phyloP scores from a whole-genome alignment of 352 stramenopile genomes.

The Saprolegnia parasitica region DNA sequence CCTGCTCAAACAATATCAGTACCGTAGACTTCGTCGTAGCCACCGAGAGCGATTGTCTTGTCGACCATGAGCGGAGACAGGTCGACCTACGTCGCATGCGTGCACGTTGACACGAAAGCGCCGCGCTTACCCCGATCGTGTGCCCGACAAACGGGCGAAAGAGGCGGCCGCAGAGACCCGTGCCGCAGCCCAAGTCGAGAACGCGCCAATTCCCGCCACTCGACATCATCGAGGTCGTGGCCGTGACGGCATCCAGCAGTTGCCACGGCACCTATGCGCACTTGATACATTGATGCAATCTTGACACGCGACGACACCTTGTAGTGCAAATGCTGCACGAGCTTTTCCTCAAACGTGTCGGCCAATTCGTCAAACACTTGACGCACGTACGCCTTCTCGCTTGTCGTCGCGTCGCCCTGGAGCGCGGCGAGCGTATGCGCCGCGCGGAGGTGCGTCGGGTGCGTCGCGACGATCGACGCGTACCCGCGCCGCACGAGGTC shows the following conservation, averaged over 20 bases:
- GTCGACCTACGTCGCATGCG: slow-evolving; percentile 63
- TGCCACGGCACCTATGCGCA: slow-evolving; percentile 45
- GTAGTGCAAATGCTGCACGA: slow-evolving; percentile 74
- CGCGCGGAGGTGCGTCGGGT: slow-evolving; percentile 48
- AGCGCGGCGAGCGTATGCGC: slow-evolving; percentile 65
- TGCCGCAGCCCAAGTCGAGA: slow-evolving; percentile 70
- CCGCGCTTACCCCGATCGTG: slow-evolving; percentile 59
- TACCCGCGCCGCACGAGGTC: slow-evolving; percentile 50
- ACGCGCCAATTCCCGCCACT: slow-evolving; percentile 35
- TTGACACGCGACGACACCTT: slow-evolving; percentile 34
- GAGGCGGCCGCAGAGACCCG: slow-evolving; percentile 64
- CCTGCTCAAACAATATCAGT: slow-evolving; percentile 22
- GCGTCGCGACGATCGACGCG: slow-evolving; percentile 36
- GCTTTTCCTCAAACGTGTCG: slow-evolving; percentile 75
- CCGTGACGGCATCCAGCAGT: slow-evolving; percentile 59
- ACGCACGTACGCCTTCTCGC: slow-evolving; percentile 58
- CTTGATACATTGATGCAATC: neutral
- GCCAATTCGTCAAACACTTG: slow-evolving; percentile 77
- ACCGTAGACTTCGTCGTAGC: slow-evolving; percentile 74
- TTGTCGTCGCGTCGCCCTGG: slow-evolving; percentile 42
- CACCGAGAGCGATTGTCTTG: slow-evolving; percentile 53
- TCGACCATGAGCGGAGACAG: slow-evolving; percentile 78
- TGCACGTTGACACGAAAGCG: too few species aligned
- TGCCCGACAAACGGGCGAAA: slow-evolving; percentile 51
- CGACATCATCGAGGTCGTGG: slow-evolving; percentile 36